Base-by-base conservation (phyloP, 176 grass and related monocot genomes). In the Thalia dealbata region DNA sequence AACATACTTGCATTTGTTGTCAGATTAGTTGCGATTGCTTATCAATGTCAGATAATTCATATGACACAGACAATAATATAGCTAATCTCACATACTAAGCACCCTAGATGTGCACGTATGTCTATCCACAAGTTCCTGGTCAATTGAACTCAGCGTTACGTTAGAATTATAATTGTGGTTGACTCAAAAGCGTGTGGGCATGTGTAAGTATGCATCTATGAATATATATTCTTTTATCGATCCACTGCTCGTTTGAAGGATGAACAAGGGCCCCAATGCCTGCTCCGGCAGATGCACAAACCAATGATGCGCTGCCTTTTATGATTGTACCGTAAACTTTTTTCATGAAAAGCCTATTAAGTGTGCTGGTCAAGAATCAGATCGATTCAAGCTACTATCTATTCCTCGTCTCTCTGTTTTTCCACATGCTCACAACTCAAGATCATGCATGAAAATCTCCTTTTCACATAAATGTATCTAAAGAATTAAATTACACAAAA, bases 211-310 rank as follows among this genome's bases (percentile, higher is more conserved):
- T 73, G 10, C 13, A 55, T 8, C 7, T 12, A 55, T 21, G 50
- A 64, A 61, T 32, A 87, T 82, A 73, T 56, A n/a, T 38, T 69
- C 44, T 86, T 83, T 91, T 69, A 99, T 90, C 90, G 61, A 99
- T 79, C 95, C 95, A 93, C 66, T 99, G 95, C 60, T 90, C 95
- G 79, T 73, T 77, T 32, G 81, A 83, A 77, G 95, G 90, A 84
- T 99, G 87, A 50, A 99, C 46, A 50, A 91, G 81, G 74, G 80
- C 87, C 74, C 95, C 85, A 81, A 99, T 28, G 61, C 90, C 95
- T 29, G 87, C 90, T 84, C 90, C 95, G 59, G 87, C 46, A 35
- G 95, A 99, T 71, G 95, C 95, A 79, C 88, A 93, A 79, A 93
- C 64, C 82, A 99, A 87, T 64, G 90, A 99, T 67, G 91, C 87